Evolutionary conservation across 179 eudicot species (phyloP).

Genomic region (Spinacia oleracea): DNA sequence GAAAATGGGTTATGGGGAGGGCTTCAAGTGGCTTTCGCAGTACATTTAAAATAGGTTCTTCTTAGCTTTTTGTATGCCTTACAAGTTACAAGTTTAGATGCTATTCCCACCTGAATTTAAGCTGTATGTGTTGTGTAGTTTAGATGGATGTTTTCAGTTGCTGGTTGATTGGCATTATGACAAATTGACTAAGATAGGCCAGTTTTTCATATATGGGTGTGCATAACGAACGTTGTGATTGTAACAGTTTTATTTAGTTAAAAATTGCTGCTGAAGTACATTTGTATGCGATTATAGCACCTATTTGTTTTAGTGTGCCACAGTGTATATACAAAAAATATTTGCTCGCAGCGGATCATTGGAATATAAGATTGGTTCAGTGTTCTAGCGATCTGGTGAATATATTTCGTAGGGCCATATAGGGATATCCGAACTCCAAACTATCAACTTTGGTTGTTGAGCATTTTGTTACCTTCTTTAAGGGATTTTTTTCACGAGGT

Average conservation of each 20-base stretch:
- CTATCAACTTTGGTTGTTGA: no score
- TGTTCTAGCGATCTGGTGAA: no score
- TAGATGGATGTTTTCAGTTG: constrained; percentile 11
- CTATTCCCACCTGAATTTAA: constrained; percentile 24
- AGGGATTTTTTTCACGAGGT: no score
- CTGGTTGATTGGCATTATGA: constrained; percentile 15
- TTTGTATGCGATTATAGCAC: not conserved
- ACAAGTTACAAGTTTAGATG: constrained; percentile 13
- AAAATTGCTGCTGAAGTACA: not conserved
- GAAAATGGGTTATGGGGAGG: constrained; percentile 90
- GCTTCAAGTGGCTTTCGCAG: constrained; percentile 84
- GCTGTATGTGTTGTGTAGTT: constrained; percentile 32
- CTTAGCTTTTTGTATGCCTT: not conserved
- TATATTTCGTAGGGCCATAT: no score
- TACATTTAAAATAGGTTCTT: constrained; percentile 43
- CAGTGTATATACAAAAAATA: no score
- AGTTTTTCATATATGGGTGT: constrained; percentile 16
- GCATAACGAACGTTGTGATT: constrained; percentile 19
- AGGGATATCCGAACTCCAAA: no score
- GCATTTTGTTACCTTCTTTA: no score
- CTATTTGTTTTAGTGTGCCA: not conserved
- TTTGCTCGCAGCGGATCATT: no score
- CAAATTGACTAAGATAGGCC: constrained; percentile 18
- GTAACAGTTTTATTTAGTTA: not conserved
- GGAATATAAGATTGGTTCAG: no score